Conservation (phyloP, 495 filamentous ascomycete species). For the Cladorrhinum samala region DNA sequence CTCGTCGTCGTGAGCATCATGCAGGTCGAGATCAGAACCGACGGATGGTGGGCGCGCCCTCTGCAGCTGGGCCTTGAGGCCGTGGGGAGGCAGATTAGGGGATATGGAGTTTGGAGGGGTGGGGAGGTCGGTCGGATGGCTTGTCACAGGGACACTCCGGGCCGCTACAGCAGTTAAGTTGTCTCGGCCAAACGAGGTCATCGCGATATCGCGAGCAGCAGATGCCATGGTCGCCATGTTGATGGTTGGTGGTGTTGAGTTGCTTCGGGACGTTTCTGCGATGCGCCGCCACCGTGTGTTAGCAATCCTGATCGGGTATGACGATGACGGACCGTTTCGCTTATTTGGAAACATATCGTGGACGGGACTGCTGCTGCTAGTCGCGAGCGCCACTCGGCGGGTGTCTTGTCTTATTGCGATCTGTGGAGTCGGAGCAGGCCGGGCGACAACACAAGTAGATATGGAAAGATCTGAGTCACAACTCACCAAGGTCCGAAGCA, state of each 20-base stretch:
- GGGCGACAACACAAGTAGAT: neutral
- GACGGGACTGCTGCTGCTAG: conserved; percentile 7
- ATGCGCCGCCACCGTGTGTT: conserved; percentile 21
- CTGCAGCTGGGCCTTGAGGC: conserved; percentile 57
- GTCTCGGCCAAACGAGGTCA: conserved; percentile 49
- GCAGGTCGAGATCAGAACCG: conserved; percentile 84
- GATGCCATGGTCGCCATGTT: conserved; percentile 58
- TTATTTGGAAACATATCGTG: too few species aligned
- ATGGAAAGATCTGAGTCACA: conserved; percentile 13
- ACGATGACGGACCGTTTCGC: too few species aligned
- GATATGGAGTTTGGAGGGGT: conserved; percentile 97
- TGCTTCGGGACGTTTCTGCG: conserved; percentile 45
- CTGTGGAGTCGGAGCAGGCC: neutral
- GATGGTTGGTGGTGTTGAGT: conserved; percentile 26
- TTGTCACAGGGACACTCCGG: conserved; percentile 51
- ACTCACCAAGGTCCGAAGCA: conserved; percentile 19
- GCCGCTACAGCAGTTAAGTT: conserved; percentile 57
- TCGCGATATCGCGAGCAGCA: conserved; percentile 67
- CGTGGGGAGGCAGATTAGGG: conserved; percentile 76
- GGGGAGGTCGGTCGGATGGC: conserved; percentile 65
- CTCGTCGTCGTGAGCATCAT: conserved; percentile 58
- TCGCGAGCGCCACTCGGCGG: conserved; percentile 3
- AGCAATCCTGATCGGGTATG: conserved; percentile 5
- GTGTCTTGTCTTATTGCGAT: neutral
- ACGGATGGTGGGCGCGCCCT: conserved; percentile 58